A percentile compares a stretch with the other conserved stretches of the same genome.
Conservation (phyloP, 208 protist species). For the Crithidia fasciculata region DNA sequence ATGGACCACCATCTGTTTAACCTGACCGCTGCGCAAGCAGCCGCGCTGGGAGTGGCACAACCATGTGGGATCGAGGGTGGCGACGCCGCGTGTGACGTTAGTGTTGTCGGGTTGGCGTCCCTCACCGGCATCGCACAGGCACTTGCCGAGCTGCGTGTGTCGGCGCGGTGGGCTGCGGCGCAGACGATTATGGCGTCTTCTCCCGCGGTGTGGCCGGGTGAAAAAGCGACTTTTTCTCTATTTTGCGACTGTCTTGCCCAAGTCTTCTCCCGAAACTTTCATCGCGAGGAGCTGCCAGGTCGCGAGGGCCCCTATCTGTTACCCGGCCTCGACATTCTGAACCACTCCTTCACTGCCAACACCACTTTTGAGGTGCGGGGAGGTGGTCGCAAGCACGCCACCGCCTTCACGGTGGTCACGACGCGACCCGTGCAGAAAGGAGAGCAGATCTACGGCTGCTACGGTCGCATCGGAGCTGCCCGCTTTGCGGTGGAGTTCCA, state of each 20-base stretch:
- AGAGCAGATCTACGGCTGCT: slow-evolving; percentile 83
- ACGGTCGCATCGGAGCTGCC: slow-evolving; percentile 78
- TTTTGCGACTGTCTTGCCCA: slow-evolving; percentile 81
- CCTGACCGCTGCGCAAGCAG: slow-evolving; percentile 33
- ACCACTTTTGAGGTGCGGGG: slow-evolving; percentile 74
- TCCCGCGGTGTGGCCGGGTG: slow-evolving; percentile 57
- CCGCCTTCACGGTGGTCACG: slow-evolving; percentile 73
- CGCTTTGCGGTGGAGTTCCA: slow-evolving; percentile 87
- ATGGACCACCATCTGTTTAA: slow-evolving; percentile 80
- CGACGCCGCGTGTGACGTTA: background rate
- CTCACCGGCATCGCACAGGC: slow-evolving; percentile 67
- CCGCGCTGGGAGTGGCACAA: slow-evolving; percentile 30
- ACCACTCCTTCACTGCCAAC: slow-evolving; percentile 76
- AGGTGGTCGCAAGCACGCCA: slow-evolving; percentile 76
- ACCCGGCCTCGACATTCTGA: slow-evolving; percentile 84
- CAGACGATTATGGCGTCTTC: slow-evolving; percentile 51
- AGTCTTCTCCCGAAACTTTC: slow-evolving; percentile 87
- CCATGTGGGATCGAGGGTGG: background rate
- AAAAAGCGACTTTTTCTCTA: slow-evolving; percentile 46
- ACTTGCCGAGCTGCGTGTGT: slow-evolving; percentile 57
- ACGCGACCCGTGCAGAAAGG: slow-evolving; percentile 54
- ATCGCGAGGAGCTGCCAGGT: slow-evolving; percentile 76
- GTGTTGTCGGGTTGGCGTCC: background rate
- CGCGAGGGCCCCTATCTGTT: slow-evolving; percentile 86
- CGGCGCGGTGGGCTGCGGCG: slow-evolving; percentile 56